Base-by-base conservation (phyloP, 2,329 filamentous ascomycete species). In the Pseudopyrenochaeta lycopersici region DNA sequence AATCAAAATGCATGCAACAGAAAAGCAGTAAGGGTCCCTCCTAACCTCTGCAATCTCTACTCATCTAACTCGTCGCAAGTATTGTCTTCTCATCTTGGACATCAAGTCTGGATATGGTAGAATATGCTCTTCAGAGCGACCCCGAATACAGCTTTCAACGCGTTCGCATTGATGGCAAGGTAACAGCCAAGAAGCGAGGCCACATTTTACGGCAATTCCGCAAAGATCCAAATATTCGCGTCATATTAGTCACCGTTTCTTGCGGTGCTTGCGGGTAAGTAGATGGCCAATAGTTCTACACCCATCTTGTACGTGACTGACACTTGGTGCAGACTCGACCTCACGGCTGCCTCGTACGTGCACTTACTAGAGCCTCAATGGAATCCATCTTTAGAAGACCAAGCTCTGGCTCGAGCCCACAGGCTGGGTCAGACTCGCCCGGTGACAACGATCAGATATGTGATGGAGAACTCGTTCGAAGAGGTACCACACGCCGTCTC, bases 21-120 rank as follows among this genome's bases (percentile, higher is more conserved):
- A 52, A 38, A 52, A 52, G 49, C 21, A 46, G 45, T 47, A 40
- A 12, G 45, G 6, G 12, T 2, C 9, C 10, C 23, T 21, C 14
- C 4, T 30, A 30, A 21, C 12, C 11, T 4, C 20, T 3, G 31
- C 5, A 14, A 18, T n/a, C 14, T 12, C n/a, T 15, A 11, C 17
- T 32, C 12, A 40, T 4, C 18, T 18, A 33, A 9, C 1, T 15
- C 33, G 21, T n/a, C 15, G 32, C 4, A 30, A 84, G 82, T 43
- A 73, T 84, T 14, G 76, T 85, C 0, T 85, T 85, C 50, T 84
- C 82, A 0, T 79, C 71, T 0, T 85, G 82, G 82, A 76, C 78
- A 14, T 60, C 77, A 10, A 83, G 78, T 0, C 78, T 85, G 1
- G 77, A 84, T 36, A 49, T 83, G 1, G 68, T 84, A 0, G 71